phyloP scores from a whole-genome alignment of 1,139 yeast species.

The Arxiozyma heterogenica region DNA sequence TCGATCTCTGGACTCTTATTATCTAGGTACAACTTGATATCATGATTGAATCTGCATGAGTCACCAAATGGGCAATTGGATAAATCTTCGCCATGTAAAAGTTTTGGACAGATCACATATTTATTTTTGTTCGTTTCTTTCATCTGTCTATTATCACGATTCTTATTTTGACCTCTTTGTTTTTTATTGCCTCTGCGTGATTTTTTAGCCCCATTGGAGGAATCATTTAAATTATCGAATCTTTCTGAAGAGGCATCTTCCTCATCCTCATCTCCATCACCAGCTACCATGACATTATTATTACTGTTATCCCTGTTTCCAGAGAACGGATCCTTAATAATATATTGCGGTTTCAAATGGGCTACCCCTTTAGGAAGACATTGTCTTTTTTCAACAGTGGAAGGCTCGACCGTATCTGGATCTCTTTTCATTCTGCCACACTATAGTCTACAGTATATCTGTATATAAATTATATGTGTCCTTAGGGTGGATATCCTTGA shows the following conservation, averaged over 20 bases:
- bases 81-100: slow-evolving; percentile 39
- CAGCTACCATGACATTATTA: not conserved
- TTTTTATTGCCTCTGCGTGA: slow-evolving; percentile 34
- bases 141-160: slow-evolving; percentile 65
- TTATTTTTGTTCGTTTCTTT: slow-evolving; percentile 43
- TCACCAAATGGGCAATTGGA: slow-evolving; percentile 61
- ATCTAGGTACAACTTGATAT: slow-evolving; percentile 51
- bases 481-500: no score
- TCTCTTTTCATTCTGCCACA: slow-evolving; percentile 2
- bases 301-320: slow-evolving; percentile 7
- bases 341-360: slow-evolving; percentile 53
- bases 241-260: slow-evolving; percentile 36
- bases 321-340: slow-evolving; percentile 29
- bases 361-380: slow-evolving; percentile 48
- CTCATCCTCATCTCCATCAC: slow-evolving; percentile 30
- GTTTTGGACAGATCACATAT: slow-evolving; percentile 51
- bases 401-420: slow-evolving; percentile 3
- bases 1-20: slow-evolving; percentile 54
- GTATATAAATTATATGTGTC: no score
- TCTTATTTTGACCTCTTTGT: slow-evolving; percentile 79
- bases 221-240: slow-evolving; percentile 16
- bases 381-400: slow-evolving; percentile 7
- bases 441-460: not conserved
- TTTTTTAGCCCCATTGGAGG: slow-evolving; percentile 24
- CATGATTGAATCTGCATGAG: slow-evolving; percentile 70